These are phyloP conservation scores for Letharia lupina DNA, from an alignment of 495 filamentous ascomycete genomes.

Conservation along the genomic window DNA sequence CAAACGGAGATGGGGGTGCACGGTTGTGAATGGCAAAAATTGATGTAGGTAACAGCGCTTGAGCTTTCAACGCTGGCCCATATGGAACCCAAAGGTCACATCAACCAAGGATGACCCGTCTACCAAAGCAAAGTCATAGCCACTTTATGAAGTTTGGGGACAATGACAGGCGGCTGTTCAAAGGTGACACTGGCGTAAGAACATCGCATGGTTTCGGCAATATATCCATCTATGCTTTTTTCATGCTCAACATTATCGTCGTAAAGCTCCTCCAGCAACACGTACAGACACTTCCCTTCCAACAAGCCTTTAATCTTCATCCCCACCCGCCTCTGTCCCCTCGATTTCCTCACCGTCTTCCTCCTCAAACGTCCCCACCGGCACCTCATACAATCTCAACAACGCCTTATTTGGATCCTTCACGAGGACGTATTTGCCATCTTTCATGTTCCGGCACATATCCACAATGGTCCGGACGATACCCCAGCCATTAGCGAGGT, in stretches of 20 bases:
- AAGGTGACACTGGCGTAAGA: not conserved
- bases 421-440: slow-evolving; percentile 58
- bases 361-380: slow-evolving; percentile 78
- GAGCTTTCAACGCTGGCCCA: not conserved
- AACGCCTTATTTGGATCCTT: slow-evolving; percentile 95
- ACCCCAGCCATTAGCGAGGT: slow-evolving; percentile 94
- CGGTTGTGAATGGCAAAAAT: not conserved
- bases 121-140: not conserved
- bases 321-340: slow-evolving; percentile 39
- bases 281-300: not conserved
- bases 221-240: not conserved
- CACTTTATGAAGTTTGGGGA: not conserved
- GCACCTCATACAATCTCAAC: slow-evolving; percentile 86
- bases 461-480: slow-evolving; percentile 96
- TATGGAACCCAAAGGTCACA: not conserved
- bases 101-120: not conserved
- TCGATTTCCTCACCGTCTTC: slow-evolving; percentile 46
- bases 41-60: not conserved
- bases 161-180: not conserved
- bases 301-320: slow-evolving; percentile 26
- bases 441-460: slow-evolving; percentile 54
- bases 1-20: not conserved
- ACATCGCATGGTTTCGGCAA: not conserved
- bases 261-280: not conserved
- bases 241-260: not conserved